phyloP scores from a whole-genome alignment of 768 basidiomycete genomes.

The Termitomyces sp. region DNA sequence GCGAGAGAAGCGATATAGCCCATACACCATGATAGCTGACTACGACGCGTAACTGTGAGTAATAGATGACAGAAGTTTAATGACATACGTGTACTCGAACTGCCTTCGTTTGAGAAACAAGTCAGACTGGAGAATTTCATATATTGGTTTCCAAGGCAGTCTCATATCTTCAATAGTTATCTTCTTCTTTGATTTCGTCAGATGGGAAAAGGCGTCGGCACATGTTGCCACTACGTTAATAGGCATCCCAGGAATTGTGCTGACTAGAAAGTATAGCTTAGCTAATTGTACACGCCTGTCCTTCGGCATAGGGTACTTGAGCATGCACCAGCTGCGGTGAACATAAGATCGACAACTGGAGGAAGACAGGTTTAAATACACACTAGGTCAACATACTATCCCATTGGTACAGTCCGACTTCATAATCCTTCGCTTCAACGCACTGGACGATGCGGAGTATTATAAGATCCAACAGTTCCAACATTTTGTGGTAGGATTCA shows the following conservation, averaged over 20 bases:
- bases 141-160: constrained; percentile 79
- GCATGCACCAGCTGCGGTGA: constrained; percentile 60
- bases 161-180: constrained; percentile 73
- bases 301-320: constrained; percentile 85
- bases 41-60: constrained; percentile 19
- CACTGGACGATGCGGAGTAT: constrained; percentile 64
- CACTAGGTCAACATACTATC: constrained; percentile 72
- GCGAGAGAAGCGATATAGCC: constrained; percentile 62
- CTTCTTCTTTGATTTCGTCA: constrained; percentile 69
- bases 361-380: constrained; percentile 22
- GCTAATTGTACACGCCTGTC: constrained; percentile 69
- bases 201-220: constrained; percentile 53
- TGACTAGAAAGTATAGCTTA: constrained; percentile 74
- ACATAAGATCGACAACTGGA: constrained; percentile 6
- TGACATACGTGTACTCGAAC: constrained; percentile 69
- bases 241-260: constrained; percentile 73
- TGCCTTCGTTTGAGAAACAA: constrained; percentile 73
- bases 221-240: constrained; percentile 61
- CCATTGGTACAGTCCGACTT: constrained; percentile 77
- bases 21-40: constrained; percentile 76
- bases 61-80: background rate
- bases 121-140: constrained; percentile 62
- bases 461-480: constrained; percentile 71
- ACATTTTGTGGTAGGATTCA: constrained; percentile 72
- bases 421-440: constrained; percentile 76